Conservation (phyloP, 2,329 filamentous ascomycete genomes). For the Plectosphaerella sp. region DNA sequence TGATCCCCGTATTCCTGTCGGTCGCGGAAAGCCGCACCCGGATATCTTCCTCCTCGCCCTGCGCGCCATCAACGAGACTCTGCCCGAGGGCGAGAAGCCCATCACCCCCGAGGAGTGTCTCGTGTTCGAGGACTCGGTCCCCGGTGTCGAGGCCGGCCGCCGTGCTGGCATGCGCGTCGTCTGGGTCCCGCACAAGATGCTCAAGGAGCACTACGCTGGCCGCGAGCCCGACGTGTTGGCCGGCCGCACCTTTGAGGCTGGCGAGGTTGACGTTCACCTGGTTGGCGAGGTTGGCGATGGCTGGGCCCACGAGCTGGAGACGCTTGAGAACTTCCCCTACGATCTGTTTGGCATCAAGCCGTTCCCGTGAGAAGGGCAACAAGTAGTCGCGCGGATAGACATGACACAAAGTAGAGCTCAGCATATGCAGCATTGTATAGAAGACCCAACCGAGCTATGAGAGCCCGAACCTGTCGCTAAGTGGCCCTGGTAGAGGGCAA, state of each 20-base stretch:
- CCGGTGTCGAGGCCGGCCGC: constrained; percentile 84
- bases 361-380: too few species aligned
- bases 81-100: constrained; percentile 56
- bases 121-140: constrained; percentile 94
- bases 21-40: constrained; percentile 88
- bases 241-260: constrained; percentile 69
- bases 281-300: constrained; percentile 55
- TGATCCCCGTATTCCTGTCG: constrained; percentile 69
- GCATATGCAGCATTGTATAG: too few species aligned
- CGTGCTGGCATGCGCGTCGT: constrained; percentile 92
- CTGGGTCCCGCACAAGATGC: constrained; percentile 81
- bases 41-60: constrained; percentile 92
- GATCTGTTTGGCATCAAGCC: constrained; percentile 52
- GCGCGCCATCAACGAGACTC: constrained; percentile 73
- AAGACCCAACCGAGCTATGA: background rate
- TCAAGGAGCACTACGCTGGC: constrained; percentile 71
- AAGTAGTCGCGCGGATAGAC: too few species aligned
- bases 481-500: too few species aligned
- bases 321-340: constrained; percentile 52
- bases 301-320: constrained; percentile 52
- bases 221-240: constrained; percentile 79
- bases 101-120: constrained; percentile 84
- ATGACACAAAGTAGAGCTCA: background rate
- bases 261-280: constrained; percentile 48
- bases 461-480: too few species aligned